A percentile compares a stretch with the other conserved stretches of the same genome.
These are phyloP conservation scores for Neofusicoccum kwambonambiense DNA, from an alignment of 2,329 filamentous ascomycete species.

Conservation along the genomic window DNA sequence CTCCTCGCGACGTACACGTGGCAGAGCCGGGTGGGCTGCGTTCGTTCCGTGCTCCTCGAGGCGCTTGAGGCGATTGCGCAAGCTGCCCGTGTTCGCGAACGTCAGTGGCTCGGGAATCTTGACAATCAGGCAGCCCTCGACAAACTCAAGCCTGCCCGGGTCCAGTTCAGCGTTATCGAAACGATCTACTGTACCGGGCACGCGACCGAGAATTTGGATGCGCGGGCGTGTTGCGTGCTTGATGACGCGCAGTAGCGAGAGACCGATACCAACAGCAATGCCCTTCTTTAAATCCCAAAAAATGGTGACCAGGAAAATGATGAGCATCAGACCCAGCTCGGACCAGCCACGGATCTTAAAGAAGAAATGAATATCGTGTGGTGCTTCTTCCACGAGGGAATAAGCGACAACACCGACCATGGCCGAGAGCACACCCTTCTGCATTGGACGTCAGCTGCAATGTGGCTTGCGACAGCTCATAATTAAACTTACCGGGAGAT, in stretches of 20 bases:
- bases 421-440: slow-evolving; percentile 90
- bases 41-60: slow-evolving; percentile 89
- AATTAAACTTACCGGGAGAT: slow-evolving; percentile 71
- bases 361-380: slow-evolving; percentile 90
- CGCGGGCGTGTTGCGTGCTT: slow-evolving; percentile 86
- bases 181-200: slow-evolving; percentile 71
- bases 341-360: slow-evolving; percentile 78
- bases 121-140: slow-evolving; percentile 90
- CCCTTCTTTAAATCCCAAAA: slow-evolving; percentile 93
- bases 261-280: slow-evolving; percentile 88
- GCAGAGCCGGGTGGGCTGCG: slow-evolving; percentile 81
- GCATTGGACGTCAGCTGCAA: slow-evolving; percentile 15
- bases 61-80: slow-evolving; percentile 78
- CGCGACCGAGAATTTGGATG: slow-evolving; percentile 91
- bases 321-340: slow-evolving; percentile 80
- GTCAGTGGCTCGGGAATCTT: slow-evolving; percentile 97
- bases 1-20: slow-evolving; percentile 71
- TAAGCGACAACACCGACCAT: slow-evolving; percentile 96
- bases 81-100: slow-evolving; percentile 92
- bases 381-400: slow-evolving; percentile 91
- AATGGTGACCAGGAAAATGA: slow-evolving; percentile 89
- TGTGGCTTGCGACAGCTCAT: not conserved
- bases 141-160: slow-evolving; percentile 74
- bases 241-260: slow-evolving; percentile 87
- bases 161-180: slow-evolving; percentile 83